Evolutionary conservation across 495 filamentous ascomycete genomes (phyloP), one percentile per base, ranked within the genome.

Genomic region (Pseudoneurospora amorphoporcata): DNA sequence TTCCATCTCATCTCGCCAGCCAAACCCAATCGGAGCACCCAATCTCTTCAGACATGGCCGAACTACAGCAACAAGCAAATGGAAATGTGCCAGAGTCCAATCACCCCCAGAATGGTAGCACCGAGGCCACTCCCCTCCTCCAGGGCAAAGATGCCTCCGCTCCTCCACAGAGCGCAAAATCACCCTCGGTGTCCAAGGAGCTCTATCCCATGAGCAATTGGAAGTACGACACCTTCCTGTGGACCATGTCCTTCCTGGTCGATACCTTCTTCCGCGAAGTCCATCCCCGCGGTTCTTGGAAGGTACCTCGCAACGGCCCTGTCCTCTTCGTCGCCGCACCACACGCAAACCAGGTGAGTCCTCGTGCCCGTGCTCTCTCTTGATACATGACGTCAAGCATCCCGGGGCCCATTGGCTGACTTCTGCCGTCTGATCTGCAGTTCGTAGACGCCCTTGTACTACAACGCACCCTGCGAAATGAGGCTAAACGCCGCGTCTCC

Each of bases 181-280:
- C 74, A n/a, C 72, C 73, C 17, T 72, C 78, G 40, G 37, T 71
- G 17, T 72, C 80, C 75, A 88, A 88, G 75, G 89, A 91, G 73
- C 83, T 90, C 43, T 87, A 88, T 70, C 90, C 90, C 70, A 89
- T 92, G 85, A 87, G 88, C 71, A 84, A 86, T 71, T 93, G 88
- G 90, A 84, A 91, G 72, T 97, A 97, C 79, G 93, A 97, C 84
- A 82, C 90, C 58, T 87, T 94, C 75, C 85, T 98, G 42, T 95
- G 92, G 89, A 87, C 84, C 9, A 91, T 94, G 81, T 95, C 93
- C 2, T 86, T 97, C 69, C 85, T 97, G 32, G 88, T 94, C 42
- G 95, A 98, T 79, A 88, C 97, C 71, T 99, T 99, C 88, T 99
- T 99, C 86, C 90, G 95, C 76, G 95, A 99, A 83, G 92, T 99